A percentile compares a stretch with the other conserved stretches of the same genome.
Evolutionary conservation across 768 basidiomycete species (phyloP).

Genomic region (Trametes cubensis): DNA sequence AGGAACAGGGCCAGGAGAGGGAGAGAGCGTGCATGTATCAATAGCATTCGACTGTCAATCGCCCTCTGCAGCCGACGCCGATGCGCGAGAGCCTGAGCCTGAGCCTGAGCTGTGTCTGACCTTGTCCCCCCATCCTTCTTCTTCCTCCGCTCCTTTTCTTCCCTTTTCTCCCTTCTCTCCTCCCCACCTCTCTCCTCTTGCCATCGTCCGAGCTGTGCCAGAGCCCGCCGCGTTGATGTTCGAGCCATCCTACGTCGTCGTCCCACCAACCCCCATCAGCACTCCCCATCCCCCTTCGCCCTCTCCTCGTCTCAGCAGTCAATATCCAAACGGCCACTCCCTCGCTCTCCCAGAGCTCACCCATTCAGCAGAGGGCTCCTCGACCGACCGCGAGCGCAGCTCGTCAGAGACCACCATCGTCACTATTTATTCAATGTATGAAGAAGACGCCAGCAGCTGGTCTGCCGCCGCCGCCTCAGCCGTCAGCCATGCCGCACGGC

Average conservation of each 20-base stretch:
- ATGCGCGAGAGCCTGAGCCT: neutral
- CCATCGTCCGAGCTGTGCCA: conserved; percentile 3
- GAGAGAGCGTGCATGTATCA: conserved; percentile 1
- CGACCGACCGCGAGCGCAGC: conserved; percentile 47
- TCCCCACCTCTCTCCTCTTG: conserved; percentile 5
- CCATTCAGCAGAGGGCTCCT: conserved; percentile 32
- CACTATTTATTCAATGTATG: conserved; percentile 88
- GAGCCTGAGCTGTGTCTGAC: neutral
- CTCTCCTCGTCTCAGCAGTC: conserved; percentile 11
- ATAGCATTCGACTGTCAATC: neutral
- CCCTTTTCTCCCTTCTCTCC: conserved; percentile 4
- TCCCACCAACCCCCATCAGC: conserved; percentile 32
- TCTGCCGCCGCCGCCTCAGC: conserved; percentile 34
- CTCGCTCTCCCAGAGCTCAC: conserved; percentile 41
- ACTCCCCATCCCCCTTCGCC: conserved; percentile 20
- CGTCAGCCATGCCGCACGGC: conserved; percentile 26
- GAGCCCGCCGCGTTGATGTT: conserved; percentile 25
- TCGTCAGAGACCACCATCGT: conserved; percentile 78
- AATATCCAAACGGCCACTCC: conserved; percentile 28
- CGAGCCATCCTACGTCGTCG: conserved; percentile 31
- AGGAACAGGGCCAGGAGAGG: neutral
- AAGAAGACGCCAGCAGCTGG: conserved; percentile 61
- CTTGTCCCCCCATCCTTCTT: conserved; percentile 7
- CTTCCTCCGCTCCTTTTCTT: conserved; percentile 13
- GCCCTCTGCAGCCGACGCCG: conserved; percentile 13